These are phyloP conservation scores for Sclerotinia nivalis DNA, from an alignment of 2,329 filamentous ascomycete genomes.

Conservation along the genomic window DNA sequence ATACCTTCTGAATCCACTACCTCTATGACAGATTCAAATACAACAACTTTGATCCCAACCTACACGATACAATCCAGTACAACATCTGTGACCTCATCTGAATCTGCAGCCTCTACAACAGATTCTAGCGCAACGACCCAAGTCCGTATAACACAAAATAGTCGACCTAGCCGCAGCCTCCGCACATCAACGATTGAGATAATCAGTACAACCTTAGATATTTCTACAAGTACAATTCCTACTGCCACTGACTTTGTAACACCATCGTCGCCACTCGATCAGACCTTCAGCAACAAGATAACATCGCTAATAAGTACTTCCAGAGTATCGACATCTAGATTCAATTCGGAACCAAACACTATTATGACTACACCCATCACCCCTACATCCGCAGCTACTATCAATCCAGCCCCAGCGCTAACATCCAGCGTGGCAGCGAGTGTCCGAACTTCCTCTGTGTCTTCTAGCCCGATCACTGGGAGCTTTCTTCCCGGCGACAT, in stretches of 20 bases:
- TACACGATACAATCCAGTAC: no score
- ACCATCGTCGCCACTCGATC: neutral
- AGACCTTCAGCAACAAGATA: neutral
- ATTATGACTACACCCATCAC: neutral
- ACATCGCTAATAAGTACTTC: neutral
- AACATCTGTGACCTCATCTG: neutral
- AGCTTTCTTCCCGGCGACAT: neutral
- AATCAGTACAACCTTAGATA: neutral
- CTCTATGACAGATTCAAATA: neutral
- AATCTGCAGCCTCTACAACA: neutral
- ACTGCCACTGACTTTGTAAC: neutral
- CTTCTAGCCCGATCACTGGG: neutral
- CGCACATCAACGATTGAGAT: neutral
- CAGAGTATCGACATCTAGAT: neutral
- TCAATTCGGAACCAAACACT: neutral
- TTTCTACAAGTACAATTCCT: neutral
- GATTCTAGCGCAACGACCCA: neutral
- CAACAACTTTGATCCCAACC: neutral
- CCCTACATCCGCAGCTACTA: neutral
- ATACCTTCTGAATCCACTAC: neutral
- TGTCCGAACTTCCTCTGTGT: neutral
- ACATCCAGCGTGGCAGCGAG: neutral
- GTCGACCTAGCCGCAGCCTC: neutral
- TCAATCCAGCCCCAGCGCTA: neutral
- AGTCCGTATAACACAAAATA: neutral